Conservation (phyloP, 2,329 filamentous ascomycete species). For the Pyrenophora tritici-repentis region DNA sequence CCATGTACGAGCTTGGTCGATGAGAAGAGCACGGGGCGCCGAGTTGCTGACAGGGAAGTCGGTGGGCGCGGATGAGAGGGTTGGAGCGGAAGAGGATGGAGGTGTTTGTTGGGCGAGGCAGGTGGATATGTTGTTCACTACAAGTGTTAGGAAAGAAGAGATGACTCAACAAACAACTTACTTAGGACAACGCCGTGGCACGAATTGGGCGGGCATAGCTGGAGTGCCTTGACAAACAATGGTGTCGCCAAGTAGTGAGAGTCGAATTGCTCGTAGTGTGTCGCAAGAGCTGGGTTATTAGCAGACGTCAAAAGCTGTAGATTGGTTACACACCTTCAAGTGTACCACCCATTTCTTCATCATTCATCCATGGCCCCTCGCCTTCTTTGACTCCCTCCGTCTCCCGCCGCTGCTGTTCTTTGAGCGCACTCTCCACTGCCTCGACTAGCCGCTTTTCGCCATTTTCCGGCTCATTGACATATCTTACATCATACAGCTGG, state of each 20-base stretch:
- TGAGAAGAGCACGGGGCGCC: constrained; percentile 63
- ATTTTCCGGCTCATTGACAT: constrained; percentile 72
- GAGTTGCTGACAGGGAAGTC: constrained; percentile 45
- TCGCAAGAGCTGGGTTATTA: constrained; percentile 65
- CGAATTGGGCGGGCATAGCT: constrained; percentile 64
- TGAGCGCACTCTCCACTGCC: constrained; percentile 79
- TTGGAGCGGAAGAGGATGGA: constrained; percentile 31
- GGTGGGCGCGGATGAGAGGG: constrained; percentile 43
- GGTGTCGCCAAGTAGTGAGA: constrained; percentile 83
- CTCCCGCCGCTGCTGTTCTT: constrained; percentile 72
- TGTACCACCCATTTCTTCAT: constrained; percentile 73
- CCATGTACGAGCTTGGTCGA: constrained; percentile 77
- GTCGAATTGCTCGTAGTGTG: constrained; percentile 73
- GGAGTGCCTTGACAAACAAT: constrained; percentile 82
- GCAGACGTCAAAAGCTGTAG: constrained; percentile 2
- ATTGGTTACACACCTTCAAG: constrained; percentile 63
- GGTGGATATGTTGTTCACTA: constrained; percentile 80
- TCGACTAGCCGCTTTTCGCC: constrained; percentile 78
- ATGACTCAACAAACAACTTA: constrained; percentile 48
- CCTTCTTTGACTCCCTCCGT: constrained; percentile 70
- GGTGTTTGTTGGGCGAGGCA: constrained; percentile 70
- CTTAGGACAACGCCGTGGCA: constrained; percentile 83
- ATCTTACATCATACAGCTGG: constrained; percentile 77
- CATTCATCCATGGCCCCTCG: constrained; percentile 72
- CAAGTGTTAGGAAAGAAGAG: constrained; percentile 9